These are phyloP conservation scores for Cryptosporidium ryanae DNA, from an alignment of 169 alveolate species.

Conservation along the genomic window DNA sequence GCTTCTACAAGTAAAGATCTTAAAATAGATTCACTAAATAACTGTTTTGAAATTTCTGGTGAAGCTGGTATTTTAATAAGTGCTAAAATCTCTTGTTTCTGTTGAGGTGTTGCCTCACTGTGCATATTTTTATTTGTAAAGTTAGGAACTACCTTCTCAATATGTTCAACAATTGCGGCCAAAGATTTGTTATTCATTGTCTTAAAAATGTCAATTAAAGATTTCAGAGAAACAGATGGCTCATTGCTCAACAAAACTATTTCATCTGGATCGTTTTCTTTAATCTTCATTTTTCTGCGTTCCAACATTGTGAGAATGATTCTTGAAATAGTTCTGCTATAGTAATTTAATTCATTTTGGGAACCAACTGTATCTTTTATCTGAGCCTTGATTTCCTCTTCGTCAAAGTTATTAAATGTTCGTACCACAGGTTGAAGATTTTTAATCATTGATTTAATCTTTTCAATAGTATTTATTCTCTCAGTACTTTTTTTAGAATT, in stretches of 20 bases:
- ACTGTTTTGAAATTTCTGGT: conserved; percentile 24
- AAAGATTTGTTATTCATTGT: conserved; percentile 13
- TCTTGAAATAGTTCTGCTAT: conserved; percentile 23
- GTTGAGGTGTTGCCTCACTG: conserved; percentile 42
- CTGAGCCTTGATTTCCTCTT: conserved; percentile 6
- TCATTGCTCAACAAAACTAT: neutral
- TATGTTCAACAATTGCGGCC: conserved; percentile 30
- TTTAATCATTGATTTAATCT: conserved; percentile 46
- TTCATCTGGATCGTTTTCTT: conserved; percentile 26
- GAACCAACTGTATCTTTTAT: conserved; percentile 2
- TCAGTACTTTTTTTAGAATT: neutral
- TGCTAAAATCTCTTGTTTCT: conserved; percentile 34
- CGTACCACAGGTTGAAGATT: conserved; percentile 19
- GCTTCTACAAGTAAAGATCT: conserved; percentile 27
- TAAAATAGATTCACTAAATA: conserved; percentile 14
- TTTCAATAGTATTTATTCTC: conserved; percentile 40
- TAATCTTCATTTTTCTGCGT: conserved; percentile 7
- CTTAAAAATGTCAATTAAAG: conserved; percentile 17
- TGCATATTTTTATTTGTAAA: conserved; percentile 43
- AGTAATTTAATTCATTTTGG: conserved; percentile 23
- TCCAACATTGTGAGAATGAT: conserved; percentile 18
- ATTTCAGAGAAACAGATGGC: conserved; percentile 30
- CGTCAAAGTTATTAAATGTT: conserved; percentile 12
- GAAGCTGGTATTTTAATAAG: conserved; percentile 18
- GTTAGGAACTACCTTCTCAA: conserved; percentile 59